These are phyloP conservation scores for Erythrophleum fordii DNA, from an alignment of 306 rosid species.

Conservation along the genomic window DNA sequence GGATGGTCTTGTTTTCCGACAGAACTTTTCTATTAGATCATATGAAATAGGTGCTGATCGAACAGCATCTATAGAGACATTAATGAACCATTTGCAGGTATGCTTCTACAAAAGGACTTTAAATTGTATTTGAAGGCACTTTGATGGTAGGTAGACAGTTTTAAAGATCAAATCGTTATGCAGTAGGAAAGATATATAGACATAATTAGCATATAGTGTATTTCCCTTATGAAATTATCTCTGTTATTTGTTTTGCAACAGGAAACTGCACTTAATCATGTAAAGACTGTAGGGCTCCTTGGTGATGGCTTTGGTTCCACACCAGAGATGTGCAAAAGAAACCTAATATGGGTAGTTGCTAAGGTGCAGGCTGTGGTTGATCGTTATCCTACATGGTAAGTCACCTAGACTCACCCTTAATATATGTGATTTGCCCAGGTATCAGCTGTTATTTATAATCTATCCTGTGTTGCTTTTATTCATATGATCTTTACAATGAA, in stretches of 20 bases:
- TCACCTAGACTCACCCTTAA: conserved; percentile 27
- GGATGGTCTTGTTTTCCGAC: conserved; percentile 86
- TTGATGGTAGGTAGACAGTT: background rate
- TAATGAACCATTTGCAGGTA: conserved; percentile 98
- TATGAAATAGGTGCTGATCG: conserved; percentile 97
- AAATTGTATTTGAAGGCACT: conserved; percentile 1
- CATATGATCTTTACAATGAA: background rate
- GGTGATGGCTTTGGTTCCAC: conserved; percentile 99
- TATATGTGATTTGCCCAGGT: background rate
- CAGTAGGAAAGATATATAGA: background rate
- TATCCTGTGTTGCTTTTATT: background rate
- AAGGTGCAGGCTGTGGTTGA: conserved; percentile 91
- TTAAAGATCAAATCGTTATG: background rate
- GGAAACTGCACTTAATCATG: conserved; percentile 99
- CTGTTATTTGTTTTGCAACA: conserved; percentile 41
- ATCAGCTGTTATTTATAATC: background rate
- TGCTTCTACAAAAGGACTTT: background rate
- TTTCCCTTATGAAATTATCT: background rate
- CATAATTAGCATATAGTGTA: background rate
- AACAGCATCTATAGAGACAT: conserved; percentile 92
- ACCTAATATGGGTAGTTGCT: conserved; percentile 95
- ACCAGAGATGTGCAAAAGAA: conserved; percentile 91
- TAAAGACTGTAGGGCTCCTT: conserved; percentile 86
- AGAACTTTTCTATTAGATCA: conserved; percentile 89
- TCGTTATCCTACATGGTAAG: conserved; percentile 92